Percentiles rank a stretch among this genome's conserved stretches.
Evolutionary conservation across 2,329 filamentous ascomycete species (phyloP).

Genomic region (Xylariaceae sp.): DNA sequence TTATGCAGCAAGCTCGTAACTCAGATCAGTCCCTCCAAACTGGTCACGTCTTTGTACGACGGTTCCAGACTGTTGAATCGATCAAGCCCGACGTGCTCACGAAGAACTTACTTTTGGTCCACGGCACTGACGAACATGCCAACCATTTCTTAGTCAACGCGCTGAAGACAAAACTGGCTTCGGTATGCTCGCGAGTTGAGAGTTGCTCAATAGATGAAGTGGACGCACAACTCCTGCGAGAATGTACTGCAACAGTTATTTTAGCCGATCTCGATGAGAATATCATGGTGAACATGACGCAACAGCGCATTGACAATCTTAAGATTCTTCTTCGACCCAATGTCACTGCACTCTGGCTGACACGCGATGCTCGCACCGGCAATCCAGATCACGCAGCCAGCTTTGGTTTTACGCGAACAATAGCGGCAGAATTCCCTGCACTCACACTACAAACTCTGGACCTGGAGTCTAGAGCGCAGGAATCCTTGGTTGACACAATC

Average conservation of each 20-base stretch:
- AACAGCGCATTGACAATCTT: slow-evolving; percentile 25
- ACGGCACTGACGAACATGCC: slow-evolving; percentile 18
- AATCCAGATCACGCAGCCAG: slow-evolving; percentile 28
- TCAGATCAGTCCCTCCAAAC: slow-evolving; percentile 31
- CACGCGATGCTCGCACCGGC: slow-evolving; percentile 14
- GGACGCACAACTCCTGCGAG: slow-evolving; percentile 15
- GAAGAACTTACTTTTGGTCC: slow-evolving; percentile 32
- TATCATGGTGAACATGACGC: slow-evolving; percentile 33
- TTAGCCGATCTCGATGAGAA: slow-evolving; percentile 36
- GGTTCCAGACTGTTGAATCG: slow-evolving; percentile 23
- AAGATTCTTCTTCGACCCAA: slow-evolving; percentile 21
- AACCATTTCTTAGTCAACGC: slow-evolving; percentile 15
- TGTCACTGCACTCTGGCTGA: slow-evolving; percentile 28
- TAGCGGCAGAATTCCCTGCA: slow-evolving; percentile 27
- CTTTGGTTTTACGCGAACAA: slow-evolving; percentile 30
- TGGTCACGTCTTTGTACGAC: slow-evolving; percentile 37
- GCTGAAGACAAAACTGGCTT: slow-evolving; percentile 21
- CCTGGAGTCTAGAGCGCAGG: slow-evolving; percentile 16
- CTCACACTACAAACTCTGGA: slow-evolving; percentile 28
- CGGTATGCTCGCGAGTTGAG: slow-evolving; percentile 19
- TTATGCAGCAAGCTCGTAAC: slow-evolving; percentile 28
- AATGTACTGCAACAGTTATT: slow-evolving; percentile 32
- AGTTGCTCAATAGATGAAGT: slow-evolving; percentile 27
- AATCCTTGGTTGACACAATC: slow-evolving; percentile 13
- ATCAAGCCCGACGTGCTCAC: slow-evolving; percentile 6